Evolutionary conservation across 2,329 filamentous ascomycete genomes (phyloP).

Genomic region (Botrytis byssoidea): DNA sequence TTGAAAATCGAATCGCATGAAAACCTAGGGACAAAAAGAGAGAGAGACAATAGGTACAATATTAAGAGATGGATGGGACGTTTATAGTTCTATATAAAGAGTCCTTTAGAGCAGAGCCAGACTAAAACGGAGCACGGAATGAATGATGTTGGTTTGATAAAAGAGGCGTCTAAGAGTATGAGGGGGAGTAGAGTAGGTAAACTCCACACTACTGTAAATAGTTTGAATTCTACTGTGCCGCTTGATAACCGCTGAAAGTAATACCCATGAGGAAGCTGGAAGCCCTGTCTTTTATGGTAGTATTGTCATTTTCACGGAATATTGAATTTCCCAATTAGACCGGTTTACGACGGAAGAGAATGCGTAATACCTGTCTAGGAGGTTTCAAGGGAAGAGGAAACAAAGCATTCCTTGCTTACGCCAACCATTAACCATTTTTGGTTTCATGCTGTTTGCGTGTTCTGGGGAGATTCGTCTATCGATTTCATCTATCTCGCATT

Average conservation of each 20-base stretch:
- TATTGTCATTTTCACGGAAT: neutral
- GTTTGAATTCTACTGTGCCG: neutral
- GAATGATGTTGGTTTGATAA: neutral
- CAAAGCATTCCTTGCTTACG: conserved; percentile 13
- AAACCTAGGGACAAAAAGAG: neutral
- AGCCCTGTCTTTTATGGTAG: neutral
- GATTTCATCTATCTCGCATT: conserved; percentile 1
- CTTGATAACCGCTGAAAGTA: conserved; percentile 13
- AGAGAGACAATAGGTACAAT: neutral
- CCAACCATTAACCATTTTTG: neutral
- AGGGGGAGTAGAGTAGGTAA: neutral
- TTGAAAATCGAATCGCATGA: neutral
- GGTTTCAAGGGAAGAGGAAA: neutral
- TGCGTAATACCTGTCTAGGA: neutral
- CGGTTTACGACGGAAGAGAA: neutral
- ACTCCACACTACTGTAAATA: conserved; percentile 1
- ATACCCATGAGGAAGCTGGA: neutral
- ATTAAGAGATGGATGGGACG: neutral
- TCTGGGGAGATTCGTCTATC: conserved; percentile 13
- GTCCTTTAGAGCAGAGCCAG: neutral
- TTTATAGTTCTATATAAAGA: conserved; percentile 9
- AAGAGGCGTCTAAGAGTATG: neutral
- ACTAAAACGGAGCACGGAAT: neutral
- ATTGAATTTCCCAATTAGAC: neutral
- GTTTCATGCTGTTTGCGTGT: conserved; percentile 9